Percentiles rank a stretch among this genome's conserved stretches.
Conservation (phyloP, 2,329 filamentous ascomycete genomes). For the Colletotrichum sp. region DNA sequence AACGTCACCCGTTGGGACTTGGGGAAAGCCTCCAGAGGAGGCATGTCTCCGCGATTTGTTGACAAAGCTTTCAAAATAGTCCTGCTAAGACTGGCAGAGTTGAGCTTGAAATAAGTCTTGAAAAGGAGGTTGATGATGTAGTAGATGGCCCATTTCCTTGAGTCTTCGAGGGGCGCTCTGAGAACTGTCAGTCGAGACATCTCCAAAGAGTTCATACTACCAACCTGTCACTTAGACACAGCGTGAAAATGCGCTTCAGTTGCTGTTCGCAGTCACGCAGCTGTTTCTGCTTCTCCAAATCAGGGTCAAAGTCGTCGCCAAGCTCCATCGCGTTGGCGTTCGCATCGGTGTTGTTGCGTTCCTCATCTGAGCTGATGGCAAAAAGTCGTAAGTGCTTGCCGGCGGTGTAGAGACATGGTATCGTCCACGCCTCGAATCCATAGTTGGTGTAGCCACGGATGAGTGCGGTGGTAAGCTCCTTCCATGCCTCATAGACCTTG, state of each 20-base stretch:
- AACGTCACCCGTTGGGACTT: slow-evolving; percentile 93
- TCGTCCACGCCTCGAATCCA: slow-evolving; percentile 86
- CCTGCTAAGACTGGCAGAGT: slow-evolving; percentile 86
- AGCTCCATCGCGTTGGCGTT: slow-evolving; percentile 43
- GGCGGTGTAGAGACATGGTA: slow-evolving; percentile 86
- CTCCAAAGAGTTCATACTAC: background rate
- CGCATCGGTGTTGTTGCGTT: slow-evolving; percentile 48
- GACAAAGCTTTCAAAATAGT: slow-evolving; percentile 86
- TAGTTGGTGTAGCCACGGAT: slow-evolving; percentile 81
- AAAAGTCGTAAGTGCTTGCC: slow-evolving; percentile 88
- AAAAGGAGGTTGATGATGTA: slow-evolving; percentile 93
- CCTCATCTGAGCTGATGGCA: slow-evolving; percentile 88
- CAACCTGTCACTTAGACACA: slow-evolving; percentile 89
- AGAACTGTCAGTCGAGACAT: slow-evolving; percentile 23
- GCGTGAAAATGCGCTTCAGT: slow-evolving; percentile 88
- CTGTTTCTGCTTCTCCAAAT: slow-evolving; percentile 79
- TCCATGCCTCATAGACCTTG: slow-evolving; percentile 89
- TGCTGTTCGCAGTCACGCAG: slow-evolving; percentile 90
- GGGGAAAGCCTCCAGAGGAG: slow-evolving; percentile 78
- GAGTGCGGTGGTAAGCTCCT: slow-evolving; percentile 77
- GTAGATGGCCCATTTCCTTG: slow-evolving; percentile 97
- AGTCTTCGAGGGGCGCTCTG: slow-evolving; percentile 83
- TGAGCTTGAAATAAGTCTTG: slow-evolving; percentile 98
- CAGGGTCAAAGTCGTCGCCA: slow-evolving; percentile 82
- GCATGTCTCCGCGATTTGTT: slow-evolving; percentile 81